Base-by-base conservation (phyloP, 192 early-diverging fungal genomes). In the Coemansia sp. region DNA sequence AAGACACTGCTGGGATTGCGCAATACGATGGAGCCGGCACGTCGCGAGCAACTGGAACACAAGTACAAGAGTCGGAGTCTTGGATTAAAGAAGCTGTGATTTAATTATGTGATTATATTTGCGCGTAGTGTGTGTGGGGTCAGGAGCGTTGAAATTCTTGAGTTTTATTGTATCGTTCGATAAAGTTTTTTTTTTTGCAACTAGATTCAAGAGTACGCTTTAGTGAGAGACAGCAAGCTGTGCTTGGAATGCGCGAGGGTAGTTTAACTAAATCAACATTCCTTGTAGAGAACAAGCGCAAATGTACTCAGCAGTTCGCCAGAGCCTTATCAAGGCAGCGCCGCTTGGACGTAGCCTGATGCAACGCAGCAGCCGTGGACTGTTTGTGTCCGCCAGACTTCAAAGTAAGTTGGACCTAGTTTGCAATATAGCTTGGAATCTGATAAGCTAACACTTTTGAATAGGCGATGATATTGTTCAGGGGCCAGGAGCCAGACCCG, bases 1-100 rank as follows among this genome's bases (percentile, higher is more conserved):
- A 93, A 95, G 71, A 86, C 92, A 6, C 76, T 98, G 20, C 81
- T 94, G 51, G 93, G 96, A 1, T 54, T 98, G 55, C 86, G 91
- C 50, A 98, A 94, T 66, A 87, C 87, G 8, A 84, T 98, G 50
- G 96, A 98, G 69, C 90, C 92, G 5, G 81, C 63, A 10, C 84
- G 88, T 36, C 80, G 82, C 56, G 57, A 83, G 10, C 84, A 93
- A 60, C 88, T 83, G 62, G 86, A 95, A 63, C 93, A 97, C 66
- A 79, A 79, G 63, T 79, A 79, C 64, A 79, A 79, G 67, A 60
- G 59, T 44, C 62, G 76, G 6, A 56, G 56, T 32, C 41, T 69
- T 40, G 56, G 63, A 16, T 23, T 68, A 40, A 77, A 77, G 52
- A 65, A 69, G 59, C 62, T 38, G 43, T 28, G 40, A 11, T 28